Base-by-base conservation (phyloP, 1,284 basidiomycete species). In the Mycosarcoma mackinlayi region DNA sequence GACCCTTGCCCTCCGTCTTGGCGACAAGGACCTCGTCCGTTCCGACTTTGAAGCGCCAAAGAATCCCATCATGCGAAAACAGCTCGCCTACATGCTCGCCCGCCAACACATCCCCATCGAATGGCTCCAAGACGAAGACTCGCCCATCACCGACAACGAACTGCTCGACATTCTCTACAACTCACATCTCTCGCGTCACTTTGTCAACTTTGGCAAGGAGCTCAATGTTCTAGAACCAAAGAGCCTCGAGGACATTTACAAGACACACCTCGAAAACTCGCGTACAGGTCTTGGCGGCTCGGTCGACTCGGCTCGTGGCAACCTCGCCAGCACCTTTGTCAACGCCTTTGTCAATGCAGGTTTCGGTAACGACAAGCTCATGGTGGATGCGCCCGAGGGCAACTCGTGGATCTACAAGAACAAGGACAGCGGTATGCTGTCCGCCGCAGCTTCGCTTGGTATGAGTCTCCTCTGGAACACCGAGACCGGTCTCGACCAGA, bases 321-420 rank as follows among this genome's bases (percentile, higher is more conserved):
- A 98, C 83, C 85, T 98, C 53, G 95, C 96, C 1, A 92, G 93
- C 8, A 96, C 94, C 1, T 98, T 98, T 76, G 96, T 99, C 68
- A 98, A 99, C 80, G 96, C 94, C 1, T 98, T 98, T 73, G 96
- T 98, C 59, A 99, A 99, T 78, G 95, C 94, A 35, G 96, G 96
- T 0, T 98, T 96, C 80, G 94, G 94, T 18, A 99, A 99, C 83
- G 96, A 99, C 83, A 97, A 96, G 83, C 88, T 99, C 57, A 94
- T 99, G 91, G 94, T 95, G 5, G 90, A 91, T 77, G 94, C 94
- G 1, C 91, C 93, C 58, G 94, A 97, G 80, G 95, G 95, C 21
- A 92, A 90, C 83, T 94, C 92, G 76, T 98, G 94, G 92, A 94
- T 99, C 71, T 99, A 98, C 87, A 98, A 98, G 88, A 98, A 98